Percentiles rank a stretch among this genome's conserved stretches.
Evolutionary conservation across 1,284 basidiomycete species (phyloP).

Genomic region (Jaminaea rosea): DNA sequence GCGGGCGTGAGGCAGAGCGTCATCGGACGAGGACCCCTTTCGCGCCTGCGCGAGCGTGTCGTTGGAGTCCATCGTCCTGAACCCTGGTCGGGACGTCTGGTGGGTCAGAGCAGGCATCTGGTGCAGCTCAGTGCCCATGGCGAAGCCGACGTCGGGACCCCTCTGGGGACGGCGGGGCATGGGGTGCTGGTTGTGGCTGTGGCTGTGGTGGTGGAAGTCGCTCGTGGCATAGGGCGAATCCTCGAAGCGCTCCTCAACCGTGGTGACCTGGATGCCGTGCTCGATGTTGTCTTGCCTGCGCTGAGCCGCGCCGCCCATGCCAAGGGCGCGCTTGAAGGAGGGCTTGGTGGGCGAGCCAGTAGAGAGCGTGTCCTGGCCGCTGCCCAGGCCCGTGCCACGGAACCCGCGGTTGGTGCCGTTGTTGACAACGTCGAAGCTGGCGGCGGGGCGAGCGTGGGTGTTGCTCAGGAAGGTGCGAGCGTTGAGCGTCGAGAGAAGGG

Average conservation of each 20-base stretch:
- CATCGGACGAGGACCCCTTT: no score
- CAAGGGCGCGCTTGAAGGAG: not conserved
- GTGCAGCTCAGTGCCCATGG: no score
- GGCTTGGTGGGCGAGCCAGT: not conserved
- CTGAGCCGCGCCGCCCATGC: not conserved
- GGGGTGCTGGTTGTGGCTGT: no score
- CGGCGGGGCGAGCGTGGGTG: not conserved
- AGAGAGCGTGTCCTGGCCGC: not conserved
- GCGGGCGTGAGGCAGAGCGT: no score
- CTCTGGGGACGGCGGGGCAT: no score
- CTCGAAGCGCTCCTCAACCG: constrained; percentile 40
- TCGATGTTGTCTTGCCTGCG: constrained; percentile 1
- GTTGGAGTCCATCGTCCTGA: no score
- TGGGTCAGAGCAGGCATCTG: no score
- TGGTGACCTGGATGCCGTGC: constrained; percentile 40
- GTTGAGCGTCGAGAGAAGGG: constrained; percentile 40
- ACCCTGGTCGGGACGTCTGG: no score
- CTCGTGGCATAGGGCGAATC: constrained; percentile 12
- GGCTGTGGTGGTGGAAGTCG: no score
- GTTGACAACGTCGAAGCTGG: not conserved
- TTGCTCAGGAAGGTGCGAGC: constrained; percentile 26
- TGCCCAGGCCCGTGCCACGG: not conserved
- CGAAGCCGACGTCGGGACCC: no score
- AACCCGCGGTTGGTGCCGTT: not conserved
- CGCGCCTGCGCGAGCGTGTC: no score